These are phyloP conservation scores for Blastobotrys peoriensis DNA, from an alignment of 805 yeast genomes.

Conservation along the genomic window DNA sequence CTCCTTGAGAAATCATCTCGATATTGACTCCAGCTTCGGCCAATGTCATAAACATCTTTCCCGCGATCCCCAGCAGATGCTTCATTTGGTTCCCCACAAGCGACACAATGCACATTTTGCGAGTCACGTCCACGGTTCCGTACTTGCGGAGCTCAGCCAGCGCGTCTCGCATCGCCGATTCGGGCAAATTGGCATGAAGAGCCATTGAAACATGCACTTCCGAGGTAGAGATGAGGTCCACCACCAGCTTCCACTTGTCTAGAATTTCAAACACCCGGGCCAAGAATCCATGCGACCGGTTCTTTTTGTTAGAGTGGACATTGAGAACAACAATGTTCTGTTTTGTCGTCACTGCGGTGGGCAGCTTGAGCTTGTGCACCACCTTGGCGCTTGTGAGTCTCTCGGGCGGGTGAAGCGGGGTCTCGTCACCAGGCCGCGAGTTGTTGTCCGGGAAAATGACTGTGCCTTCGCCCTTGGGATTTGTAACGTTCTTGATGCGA, in stretches of 20 bases:
- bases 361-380: slow-evolving; percentile 33
- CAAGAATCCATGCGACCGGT: slow-evolving; percentile 88
- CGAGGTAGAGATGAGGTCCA: slow-evolving; percentile 92
- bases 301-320: slow-evolving; percentile 89
- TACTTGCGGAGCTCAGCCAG: slow-evolving; percentile 68
- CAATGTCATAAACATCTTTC: slow-evolving; percentile 89
- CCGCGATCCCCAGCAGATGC: slow-evolving; percentile 93
- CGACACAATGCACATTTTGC: slow-evolving; percentile 84
- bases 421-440: slow-evolving; percentile 76
- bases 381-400: slow-evolving; percentile 33
- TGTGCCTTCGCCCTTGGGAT: slow-evolving; percentile 90
- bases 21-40: slow-evolving; percentile 90
- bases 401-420: slow-evolving; percentile 93
- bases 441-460: slow-evolving; percentile 88
- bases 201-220: slow-evolving; percentile 99
- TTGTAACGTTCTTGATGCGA: slow-evolving; percentile 91
- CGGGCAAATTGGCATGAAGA: slow-evolving; percentile 59
- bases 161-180: slow-evolving; percentile 64
- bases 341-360: slow-evolving; percentile 98
- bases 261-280: slow-evolving; percentile 84
- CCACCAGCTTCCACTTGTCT: slow-evolving; percentile 79
- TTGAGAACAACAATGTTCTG: slow-evolving; percentile 86
- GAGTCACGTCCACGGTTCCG: slow-evolving; percentile 86
- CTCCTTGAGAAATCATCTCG: slow-evolving; percentile 98
- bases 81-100: slow-evolving; percentile 97